A percentile compares a stretch with the other conserved stretches of the same genome.
Evolutionary conservation across 306 rosid genomes (phyloP).

Genomic region (Quercus glauca): DNA sequence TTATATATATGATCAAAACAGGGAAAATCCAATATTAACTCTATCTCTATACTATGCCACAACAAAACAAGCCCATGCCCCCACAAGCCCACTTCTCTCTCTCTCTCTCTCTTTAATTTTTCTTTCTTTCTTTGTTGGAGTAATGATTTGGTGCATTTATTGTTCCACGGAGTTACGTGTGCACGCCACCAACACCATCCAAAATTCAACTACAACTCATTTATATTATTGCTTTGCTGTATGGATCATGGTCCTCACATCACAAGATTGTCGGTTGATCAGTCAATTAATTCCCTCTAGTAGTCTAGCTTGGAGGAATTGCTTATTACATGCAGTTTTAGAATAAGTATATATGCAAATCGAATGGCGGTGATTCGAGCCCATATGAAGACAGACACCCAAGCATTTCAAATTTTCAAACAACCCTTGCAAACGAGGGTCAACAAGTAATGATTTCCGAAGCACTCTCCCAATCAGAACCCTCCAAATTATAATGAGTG

Average conservation of each 20-base stretch:
- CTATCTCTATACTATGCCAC: conserved; percentile 2
- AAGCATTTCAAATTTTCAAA: not conserved
- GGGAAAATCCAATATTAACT: conserved; percentile 15
- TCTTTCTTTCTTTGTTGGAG: conserved; percentile 22
- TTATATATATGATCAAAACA: conserved; percentile 11
- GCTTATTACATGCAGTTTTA: no score
- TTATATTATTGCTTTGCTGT: no score
- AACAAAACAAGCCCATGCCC: conserved; percentile 63
- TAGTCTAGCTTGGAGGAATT: no score
- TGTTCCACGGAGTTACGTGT: conserved; percentile 41
- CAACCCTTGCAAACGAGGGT: not conserved
- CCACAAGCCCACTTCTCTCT: conserved; percentile 16
- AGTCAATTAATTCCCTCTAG: no score
- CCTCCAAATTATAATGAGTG: conserved; percentile 50
- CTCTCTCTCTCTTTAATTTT: not conserved
- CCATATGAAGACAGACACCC: not conserved
- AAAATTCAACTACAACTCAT: no score
- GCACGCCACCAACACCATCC: conserved; percentile 27
- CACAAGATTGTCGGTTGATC: conserved; percentile 9
- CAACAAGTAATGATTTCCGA: conserved; percentile 31
- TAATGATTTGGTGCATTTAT: conserved; percentile 57
- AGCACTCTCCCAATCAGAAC: conserved; percentile 34
- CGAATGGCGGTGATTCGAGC: no score
- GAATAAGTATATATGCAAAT: no score
- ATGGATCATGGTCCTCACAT: conserved; percentile 4